These are phyloP conservation scores for Nicotiana sylvestris DNA, from an alignment of 257 asterid genomes.

Conservation along the genomic window DNA sequence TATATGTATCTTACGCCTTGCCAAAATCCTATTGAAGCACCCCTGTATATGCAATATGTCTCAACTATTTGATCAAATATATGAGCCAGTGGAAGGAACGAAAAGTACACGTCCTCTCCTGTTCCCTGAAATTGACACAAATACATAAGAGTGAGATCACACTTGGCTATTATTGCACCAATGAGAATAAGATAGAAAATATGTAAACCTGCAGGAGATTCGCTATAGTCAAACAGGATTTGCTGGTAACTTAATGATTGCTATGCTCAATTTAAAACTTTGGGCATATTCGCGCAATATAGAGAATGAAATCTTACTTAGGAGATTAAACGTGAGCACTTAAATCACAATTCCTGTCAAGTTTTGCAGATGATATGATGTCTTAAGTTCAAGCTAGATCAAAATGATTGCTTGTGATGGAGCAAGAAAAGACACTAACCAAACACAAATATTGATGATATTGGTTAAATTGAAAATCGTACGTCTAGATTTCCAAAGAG, in stretches of 20 bases:
- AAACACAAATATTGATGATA: background rate
- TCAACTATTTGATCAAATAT: constrained; percentile 82
- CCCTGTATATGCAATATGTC: constrained; percentile 60
- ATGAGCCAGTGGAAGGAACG: constrained; percentile 94
- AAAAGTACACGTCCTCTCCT: constrained; percentile 72
- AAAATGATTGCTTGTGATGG: background rate
- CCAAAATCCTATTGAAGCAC: constrained; percentile 93
- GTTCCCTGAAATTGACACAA: constrained; percentile 40
- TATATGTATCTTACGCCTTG: constrained; percentile 64
- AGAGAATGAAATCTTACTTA: background rate
- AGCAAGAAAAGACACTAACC: background rate
- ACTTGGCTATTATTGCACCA: background rate
- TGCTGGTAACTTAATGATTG: background rate
- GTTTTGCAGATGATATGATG: background rate
- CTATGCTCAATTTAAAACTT: background rate
- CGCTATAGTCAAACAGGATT: background rate
- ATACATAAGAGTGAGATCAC: background rate
- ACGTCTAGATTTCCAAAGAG: background rate
- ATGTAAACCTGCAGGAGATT: background rate
- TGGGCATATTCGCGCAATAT: background rate
- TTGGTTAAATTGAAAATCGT: background rate
- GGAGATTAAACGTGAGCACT: background rate
- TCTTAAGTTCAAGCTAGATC: background rate
- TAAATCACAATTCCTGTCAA: background rate
- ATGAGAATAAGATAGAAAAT: background rate